Conservation (phyloP, 345 rosid genomes). For the Odontarrhena argentea region DNA sequence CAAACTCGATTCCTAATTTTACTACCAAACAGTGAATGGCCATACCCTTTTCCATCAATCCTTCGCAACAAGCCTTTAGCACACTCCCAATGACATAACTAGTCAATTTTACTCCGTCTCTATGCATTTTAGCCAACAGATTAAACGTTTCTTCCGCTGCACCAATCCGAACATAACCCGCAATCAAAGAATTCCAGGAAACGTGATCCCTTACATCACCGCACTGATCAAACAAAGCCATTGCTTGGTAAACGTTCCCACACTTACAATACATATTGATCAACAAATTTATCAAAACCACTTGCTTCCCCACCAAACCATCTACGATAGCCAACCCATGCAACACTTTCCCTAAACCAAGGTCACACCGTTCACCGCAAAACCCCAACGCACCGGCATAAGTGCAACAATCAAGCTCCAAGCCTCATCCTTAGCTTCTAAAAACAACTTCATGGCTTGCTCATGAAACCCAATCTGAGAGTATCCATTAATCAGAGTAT, state of each 20-base stretch:
- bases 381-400: conserved; percentile 51
- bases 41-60: conserved; percentile 42
- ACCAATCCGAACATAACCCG: conserved; percentile 50
- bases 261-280: conserved; percentile 56
- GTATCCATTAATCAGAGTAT: conserved; percentile 52
- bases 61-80: conserved; percentile 48
- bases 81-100: conserved; percentile 53
- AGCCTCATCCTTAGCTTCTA: conserved; percentile 42
- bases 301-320: conserved; percentile 41
- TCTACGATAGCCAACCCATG: conserved; percentile 48
- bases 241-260: conserved; percentile 47
- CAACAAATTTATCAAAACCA: conserved; percentile 43
- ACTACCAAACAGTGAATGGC: conserved; percentile 48
- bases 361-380: conserved; percentile 47
- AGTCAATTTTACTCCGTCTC: conserved; percentile 40
- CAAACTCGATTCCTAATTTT: conserved; percentile 48
- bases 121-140: conserved; percentile 51
- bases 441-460: conserved; percentile 38
- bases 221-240: conserved; percentile 48
- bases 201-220: conserved; percentile 45
- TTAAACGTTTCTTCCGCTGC: conserved; percentile 43
- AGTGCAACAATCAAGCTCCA: conserved; percentile 53
- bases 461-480: conserved; percentile 42
- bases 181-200: conserved; percentile 61
- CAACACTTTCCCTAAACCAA: conserved; percentile 45